Evolutionary conservation across 192 early-diverging fungal genomes (phyloP), one percentile per base, ranked within the genome.

Genomic region (Radiomyces spectabilis): DNA sequence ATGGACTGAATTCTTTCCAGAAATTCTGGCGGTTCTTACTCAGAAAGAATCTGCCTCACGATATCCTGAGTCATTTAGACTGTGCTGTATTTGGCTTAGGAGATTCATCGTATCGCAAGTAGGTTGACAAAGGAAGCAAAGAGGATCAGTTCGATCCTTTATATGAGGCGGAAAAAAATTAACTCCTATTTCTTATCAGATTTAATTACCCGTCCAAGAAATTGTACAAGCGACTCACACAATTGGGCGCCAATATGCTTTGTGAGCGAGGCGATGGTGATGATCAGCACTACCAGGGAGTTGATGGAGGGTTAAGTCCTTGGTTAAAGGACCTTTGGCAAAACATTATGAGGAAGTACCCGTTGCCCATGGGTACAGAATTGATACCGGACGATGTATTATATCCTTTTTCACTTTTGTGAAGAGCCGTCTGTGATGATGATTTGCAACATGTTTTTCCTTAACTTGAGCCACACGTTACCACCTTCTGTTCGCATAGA

Each of bases 181-280:
- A n/a, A n/a, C n/a, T n/a, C n/a, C n/a, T n/a, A n/a, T n/a, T n/a
- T 5, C 32, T 8, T 13, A 3, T 4, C 37, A 90, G 87, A 35
- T 99, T 90, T 77, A 97, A 97, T 63, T 94, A 81, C 69, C 86
- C 94, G 2, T 87, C 91, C 0, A 96, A 96, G 62, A 93, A 96
- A 55, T 76, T 99, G 42, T 76, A 84, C 69, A 85, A 89, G 33
- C 75, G 96, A 31, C 68, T 97, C 47, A 52, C 76, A 45, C 89
- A 97, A 51, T 74, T 99, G 22, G 96, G 96, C 18, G 96, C 87
- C 2, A 48, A 44, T 31, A 66, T 85, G 12, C 42, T 99, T 7
- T 55, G 84, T 25, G 51, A 59, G 13, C 73, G 87, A 21, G 94
- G 92, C 0, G 90, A 94, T 53, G 93, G 89, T 25, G 96, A 99